Conservation (phyloP, 2,329 filamentous ascomycete species). For the Botryotinia globosa region DNA sequence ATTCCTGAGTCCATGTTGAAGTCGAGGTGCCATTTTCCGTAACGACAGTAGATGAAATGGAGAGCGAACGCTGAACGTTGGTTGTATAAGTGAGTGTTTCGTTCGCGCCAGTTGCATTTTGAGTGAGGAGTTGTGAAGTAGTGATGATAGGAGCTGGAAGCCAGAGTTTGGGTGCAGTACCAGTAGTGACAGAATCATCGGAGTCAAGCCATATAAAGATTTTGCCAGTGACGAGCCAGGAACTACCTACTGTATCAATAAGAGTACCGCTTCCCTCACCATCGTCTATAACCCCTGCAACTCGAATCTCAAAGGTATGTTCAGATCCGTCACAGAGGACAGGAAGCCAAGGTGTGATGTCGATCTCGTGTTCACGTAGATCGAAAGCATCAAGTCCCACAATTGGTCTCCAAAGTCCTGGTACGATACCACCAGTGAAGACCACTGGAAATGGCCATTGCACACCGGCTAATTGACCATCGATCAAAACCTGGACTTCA, state of each 20-base stretch:
- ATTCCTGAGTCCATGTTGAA: constrained; percentile 56
- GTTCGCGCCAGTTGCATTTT: constrained; percentile 52
- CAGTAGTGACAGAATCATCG: constrained; percentile 51
- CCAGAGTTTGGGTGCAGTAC: constrained; percentile 40
- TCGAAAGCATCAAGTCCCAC: constrained; percentile 79
- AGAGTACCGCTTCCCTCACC: constrained; percentile 48
- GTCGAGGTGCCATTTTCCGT: constrained; percentile 46
- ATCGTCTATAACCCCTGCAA: constrained; percentile 62
- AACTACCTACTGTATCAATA: constrained; percentile 56
- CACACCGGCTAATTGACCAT: constrained; percentile 69
- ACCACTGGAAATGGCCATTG: constrained; percentile 80
- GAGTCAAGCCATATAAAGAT: constrained; percentile 72
- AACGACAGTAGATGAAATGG: constrained; percentile 50
- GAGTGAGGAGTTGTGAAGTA: constrained; percentile 49
- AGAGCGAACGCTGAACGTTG: constrained; percentile 53
- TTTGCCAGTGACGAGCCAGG: constrained; percentile 77
- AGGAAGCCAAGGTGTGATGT: constrained; percentile 74
- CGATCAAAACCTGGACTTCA: constrained; percentile 74
- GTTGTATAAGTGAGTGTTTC: constrained; percentile 59
- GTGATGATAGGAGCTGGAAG: constrained; percentile 45
- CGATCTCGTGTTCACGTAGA: constrained; percentile 75
- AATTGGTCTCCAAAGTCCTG: constrained; percentile 73
- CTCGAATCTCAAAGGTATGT: constrained; percentile 66
- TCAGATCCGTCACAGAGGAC: constrained; percentile 61
- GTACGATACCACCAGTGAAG: constrained; percentile 77